Evolutionary conservation across 2,329 filamentous ascomycete genomes (phyloP).

Genomic region (Alternaria sp.): DNA sequence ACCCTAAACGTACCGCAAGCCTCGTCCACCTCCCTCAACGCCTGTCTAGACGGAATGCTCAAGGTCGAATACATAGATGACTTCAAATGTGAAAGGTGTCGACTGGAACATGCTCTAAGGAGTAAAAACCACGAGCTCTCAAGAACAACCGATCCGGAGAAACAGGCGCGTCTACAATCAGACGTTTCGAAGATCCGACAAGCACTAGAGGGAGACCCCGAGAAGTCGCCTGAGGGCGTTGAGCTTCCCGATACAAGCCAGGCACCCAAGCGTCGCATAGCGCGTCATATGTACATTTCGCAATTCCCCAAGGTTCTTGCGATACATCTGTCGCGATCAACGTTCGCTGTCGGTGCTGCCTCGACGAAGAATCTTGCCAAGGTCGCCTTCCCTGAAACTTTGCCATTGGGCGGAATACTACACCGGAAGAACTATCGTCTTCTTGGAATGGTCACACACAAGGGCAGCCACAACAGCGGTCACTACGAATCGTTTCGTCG

Average conservation of each 20-base stretch:
- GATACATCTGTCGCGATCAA: slow-evolving; percentile 90
- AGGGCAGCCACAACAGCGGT: slow-evolving; percentile 92
- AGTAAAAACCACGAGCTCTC: slow-evolving; percentile 68
- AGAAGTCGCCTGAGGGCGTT: slow-evolving; percentile 75
- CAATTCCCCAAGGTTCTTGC: slow-evolving; percentile 88
- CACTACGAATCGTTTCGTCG: slow-evolving; percentile 97
- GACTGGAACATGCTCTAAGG: slow-evolving; percentile 79
- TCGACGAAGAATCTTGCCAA: slow-evolving; percentile 96
- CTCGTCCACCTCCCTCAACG: slow-evolving; percentile 77
- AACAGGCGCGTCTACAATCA: slow-evolving; percentile 61
- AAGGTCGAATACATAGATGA: slow-evolving; percentile 97
- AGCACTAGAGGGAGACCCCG: slow-evolving; percentile 82
- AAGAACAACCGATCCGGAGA: slow-evolving; percentile 43
- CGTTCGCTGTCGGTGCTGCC: slow-evolving; percentile 78
- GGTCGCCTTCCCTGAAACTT: slow-evolving; percentile 86
- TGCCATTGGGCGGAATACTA: slow-evolving; percentile 81
- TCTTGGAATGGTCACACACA: slow-evolving; percentile 88
- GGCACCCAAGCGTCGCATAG: slow-evolving; percentile 83
- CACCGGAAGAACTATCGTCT: slow-evolving; percentile 83
- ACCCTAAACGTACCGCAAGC: slow-evolving; percentile 90
- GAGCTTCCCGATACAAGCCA: slow-evolving; percentile 75
- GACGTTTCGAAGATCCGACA: slow-evolving; percentile 71
- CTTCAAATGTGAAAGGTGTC: slow-evolving; percentile 93
- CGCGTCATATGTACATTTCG: slow-evolving; percentile 86
- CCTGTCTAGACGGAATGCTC: slow-evolving; percentile 92